These are phyloP conservation scores for Yamagishiella unicocca DNA, from an alignment of 139 green algal species.

Conservation along the genomic window DNA sequence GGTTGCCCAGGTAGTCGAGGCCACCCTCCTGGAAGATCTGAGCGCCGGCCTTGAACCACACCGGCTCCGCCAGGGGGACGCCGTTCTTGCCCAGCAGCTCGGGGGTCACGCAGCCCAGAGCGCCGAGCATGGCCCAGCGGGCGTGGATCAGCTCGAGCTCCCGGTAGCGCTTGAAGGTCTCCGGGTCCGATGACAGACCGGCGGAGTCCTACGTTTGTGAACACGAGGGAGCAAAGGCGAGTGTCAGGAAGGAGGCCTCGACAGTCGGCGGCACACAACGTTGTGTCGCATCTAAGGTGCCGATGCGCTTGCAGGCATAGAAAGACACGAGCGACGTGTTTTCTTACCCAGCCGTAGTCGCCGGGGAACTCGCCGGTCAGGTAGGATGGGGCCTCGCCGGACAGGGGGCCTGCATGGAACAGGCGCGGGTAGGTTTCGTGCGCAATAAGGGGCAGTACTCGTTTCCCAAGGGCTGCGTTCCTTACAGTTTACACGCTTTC, in stretches of 20 bases:
- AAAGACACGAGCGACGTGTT: too few relatives aligned
- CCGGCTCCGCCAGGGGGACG: constrained; percentile 75
- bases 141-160: constrained; percentile 86
- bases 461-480: too few relatives aligned
- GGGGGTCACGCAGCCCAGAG: constrained; percentile 80
- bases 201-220: constrained; percentile 83
- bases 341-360: constrained; percentile 92
- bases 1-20: constrained; percentile 86
- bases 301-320: too few relatives aligned
- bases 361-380: constrained; percentile 90
- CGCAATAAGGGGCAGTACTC: too few relatives aligned
- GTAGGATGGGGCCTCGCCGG: constrained; percentile 61
- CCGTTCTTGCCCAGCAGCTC: constrained; percentile 66
- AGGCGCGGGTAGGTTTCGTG: too few relatives aligned
- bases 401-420: constrained; percentile 42
- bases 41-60: constrained; percentile 95
- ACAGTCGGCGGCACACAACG: too few relatives aligned
- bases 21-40: constrained; percentile 87
- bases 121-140: constrained; percentile 98
- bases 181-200: constrained; percentile 93
- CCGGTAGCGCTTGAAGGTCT: constrained; percentile 83
- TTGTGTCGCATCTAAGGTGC: too few relatives aligned
- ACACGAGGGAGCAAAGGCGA: too few relatives aligned
- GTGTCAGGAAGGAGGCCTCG: too few relatives aligned
- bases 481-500: too few relatives aligned